A percentile compares a stretch with the other conserved stretches of the same genome.
These are phyloP conservation scores for Kondoa malvinella DNA, from an alignment of 768 basidiomycete genomes.

Conservation along the genomic window DNA sequence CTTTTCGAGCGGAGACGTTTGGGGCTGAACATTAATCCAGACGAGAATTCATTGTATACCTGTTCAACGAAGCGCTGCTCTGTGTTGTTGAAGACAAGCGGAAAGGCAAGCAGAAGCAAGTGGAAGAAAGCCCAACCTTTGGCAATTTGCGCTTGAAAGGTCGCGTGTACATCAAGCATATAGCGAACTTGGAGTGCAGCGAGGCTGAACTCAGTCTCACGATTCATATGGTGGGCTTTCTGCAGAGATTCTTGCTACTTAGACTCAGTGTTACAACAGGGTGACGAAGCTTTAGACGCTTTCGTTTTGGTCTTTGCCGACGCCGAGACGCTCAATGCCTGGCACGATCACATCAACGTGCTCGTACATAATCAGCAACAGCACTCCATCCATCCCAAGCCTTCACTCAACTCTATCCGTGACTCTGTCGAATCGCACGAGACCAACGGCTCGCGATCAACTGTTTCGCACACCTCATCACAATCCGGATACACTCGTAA, in stretches of 20 bases:
- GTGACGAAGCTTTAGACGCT: conserved; percentile 77
- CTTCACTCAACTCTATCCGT: conserved; percentile 1
- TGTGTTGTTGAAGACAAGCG: conserved; percentile 97
- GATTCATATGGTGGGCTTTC: conserved; percentile 72
- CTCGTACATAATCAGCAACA: conserved; percentile 40
- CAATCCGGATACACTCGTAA: neutral
- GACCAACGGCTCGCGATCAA: neutral
- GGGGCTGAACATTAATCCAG: neutral
- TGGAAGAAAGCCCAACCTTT: conserved; percentile 31
- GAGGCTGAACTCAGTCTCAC: conserved; percentile 74
- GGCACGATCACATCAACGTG: conserved; percentile 65
- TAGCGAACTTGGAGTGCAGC: conserved; percentile 39
- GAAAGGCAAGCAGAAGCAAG: conserved; percentile 55
- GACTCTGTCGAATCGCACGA: neutral
- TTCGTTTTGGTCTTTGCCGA: conserved; percentile 95
- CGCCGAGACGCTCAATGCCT: conserved; percentile 67
- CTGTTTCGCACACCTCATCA: neutral
- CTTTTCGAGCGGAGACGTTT: conserved; percentile 41
- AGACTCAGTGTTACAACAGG: conserved; percentile 28
- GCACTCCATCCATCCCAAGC: neutral
- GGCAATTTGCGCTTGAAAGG: conserved; percentile 82
- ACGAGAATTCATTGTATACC: conserved; percentile 34
- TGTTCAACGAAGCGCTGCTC: conserved; percentile 94
- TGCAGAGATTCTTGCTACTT: conserved; percentile 1
- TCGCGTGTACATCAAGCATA: conserved; percentile 85